These are phyloP conservation scores for Coprinellus micaceus DNA, from an alignment of 768 basidiomycete species.

Conservation along the genomic window DNA sequence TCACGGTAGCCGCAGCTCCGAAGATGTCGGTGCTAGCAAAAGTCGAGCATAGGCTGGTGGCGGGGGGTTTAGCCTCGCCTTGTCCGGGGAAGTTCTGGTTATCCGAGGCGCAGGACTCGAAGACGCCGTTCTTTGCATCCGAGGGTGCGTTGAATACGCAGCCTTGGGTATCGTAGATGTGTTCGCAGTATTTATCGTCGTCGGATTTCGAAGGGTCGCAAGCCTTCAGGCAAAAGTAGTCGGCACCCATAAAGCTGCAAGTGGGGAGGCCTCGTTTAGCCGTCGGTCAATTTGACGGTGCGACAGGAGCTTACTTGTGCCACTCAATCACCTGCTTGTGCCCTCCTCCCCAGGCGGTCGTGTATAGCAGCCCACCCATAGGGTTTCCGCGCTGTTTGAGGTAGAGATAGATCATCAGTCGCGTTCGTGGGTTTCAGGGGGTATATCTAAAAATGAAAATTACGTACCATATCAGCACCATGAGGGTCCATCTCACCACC, in stretches of 20 bases:
- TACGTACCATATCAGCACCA: constrained; percentile 52
- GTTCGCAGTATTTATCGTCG: constrained; percentile 47
- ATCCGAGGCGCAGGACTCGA: constrained; percentile 27
- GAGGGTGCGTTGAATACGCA: constrained; percentile 59
- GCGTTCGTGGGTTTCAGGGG: background rate
- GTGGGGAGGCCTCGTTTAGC: background rate
- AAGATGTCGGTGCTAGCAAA: constrained; percentile 27
- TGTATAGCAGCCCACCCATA: constrained; percentile 48
- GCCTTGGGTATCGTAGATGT: constrained; percentile 63
- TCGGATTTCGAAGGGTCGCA: constrained; percentile 51
- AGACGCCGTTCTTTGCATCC: constrained; percentile 45
- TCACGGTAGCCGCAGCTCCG: constrained; percentile 6
- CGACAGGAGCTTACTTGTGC: constrained; percentile 40
- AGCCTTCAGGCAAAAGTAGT: constrained; percentile 53
- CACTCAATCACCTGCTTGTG: constrained; percentile 53
- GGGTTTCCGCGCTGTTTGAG: constrained; percentile 45
- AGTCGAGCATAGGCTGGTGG: constrained; percentile 34
- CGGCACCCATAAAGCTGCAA: constrained; percentile 13
- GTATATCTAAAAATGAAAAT: background rate
- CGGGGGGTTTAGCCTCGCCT: constrained; percentile 38
- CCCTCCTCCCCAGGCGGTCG: constrained; percentile 16
- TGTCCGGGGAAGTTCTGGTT: constrained; percentile 20
- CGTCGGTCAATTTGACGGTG: background rate
- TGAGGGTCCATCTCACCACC: constrained; percentile 82
- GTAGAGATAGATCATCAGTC: too few species aligned